Evolutionary conservation across 768 basidiomycete genomes (phyloP).

Genomic region (Rhodotorula babjevae): DNA sequence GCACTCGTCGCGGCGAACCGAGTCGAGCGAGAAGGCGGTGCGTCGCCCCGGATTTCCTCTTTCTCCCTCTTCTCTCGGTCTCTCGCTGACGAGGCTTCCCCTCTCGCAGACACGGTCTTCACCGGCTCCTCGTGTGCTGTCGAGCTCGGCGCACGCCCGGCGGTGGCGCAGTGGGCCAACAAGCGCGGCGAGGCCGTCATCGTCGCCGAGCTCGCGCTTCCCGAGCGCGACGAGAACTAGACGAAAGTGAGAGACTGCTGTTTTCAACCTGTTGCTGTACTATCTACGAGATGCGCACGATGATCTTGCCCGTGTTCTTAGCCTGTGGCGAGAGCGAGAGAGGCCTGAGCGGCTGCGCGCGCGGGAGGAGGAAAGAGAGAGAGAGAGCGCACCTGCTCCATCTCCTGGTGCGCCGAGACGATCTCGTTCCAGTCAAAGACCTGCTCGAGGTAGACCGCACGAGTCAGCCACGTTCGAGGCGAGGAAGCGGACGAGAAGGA

Average conservation of each 20-base stretch:
- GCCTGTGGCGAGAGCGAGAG: constrained; percentile 56
- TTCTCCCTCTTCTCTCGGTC: too few relatives aligned
- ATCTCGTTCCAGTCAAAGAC: constrained; percentile 77
- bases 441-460: constrained; percentile 46
- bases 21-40: constrained; percentile 38
- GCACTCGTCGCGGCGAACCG: constrained; percentile 39
- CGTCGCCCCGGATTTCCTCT: neutral
- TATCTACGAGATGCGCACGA: constrained; percentile 44
- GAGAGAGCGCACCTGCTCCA: constrained; percentile 57
- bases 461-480: constrained; percentile 27
- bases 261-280: neutral
- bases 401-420: constrained; percentile 72
- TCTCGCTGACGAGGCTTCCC: neutral
- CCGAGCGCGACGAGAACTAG: neutral
- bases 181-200: constrained; percentile 34
- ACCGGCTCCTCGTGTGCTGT: constrained; percentile 39
- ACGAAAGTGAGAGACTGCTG: too few relatives aligned
- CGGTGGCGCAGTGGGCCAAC: constrained; percentile 26
- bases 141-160: constrained; percentile 19
- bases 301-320: constrained; percentile 54
- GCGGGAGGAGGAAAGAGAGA: neutral
- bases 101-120: constrained; percentile 22
- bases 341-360: constrained; percentile 47
- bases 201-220: neutral
- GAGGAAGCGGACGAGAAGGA: neutral